Evolutionary conservation across 192 early-diverging fungal genomes (phyloP).

Genomic region (Paraglomus brasilianum): DNA sequence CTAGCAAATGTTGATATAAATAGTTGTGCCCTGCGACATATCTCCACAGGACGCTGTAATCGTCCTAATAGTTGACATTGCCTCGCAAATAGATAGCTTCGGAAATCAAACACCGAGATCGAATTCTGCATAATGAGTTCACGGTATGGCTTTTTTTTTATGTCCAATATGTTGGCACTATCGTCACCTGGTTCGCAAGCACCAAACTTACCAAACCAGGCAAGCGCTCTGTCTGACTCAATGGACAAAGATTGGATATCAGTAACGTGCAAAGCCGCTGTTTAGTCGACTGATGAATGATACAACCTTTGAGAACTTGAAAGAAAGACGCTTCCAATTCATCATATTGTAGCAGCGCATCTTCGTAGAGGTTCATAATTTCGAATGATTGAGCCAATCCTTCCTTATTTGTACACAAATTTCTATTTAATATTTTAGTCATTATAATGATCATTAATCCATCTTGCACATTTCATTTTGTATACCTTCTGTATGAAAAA

Average conservation of each 20-base stretch:
- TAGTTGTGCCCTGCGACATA: constrained; percentile 66
- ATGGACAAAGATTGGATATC: constrained; percentile 17
- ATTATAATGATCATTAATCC: background rate
- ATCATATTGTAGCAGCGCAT: constrained; percentile 92
- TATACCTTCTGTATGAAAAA: constrained; percentile 91
- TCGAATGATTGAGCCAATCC: constrained; percentile 83
- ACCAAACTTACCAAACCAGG: constrained; percentile 95
- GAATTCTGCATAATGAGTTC: constrained; percentile 87
- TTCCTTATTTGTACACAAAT: constrained; percentile 52
- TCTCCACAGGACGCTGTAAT: constrained; percentile 62
- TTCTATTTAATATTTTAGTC: background rate
- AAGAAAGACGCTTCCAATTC: constrained; percentile 95
- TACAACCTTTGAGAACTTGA: constrained; percentile 75
- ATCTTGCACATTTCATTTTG: background rate
- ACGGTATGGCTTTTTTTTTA: constrained; percentile 78
- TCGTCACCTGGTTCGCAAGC: constrained; percentile 86
- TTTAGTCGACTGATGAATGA: constrained; percentile 18
- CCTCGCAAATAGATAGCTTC: constrained; percentile 92
- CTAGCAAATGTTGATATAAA: constrained; percentile 74
- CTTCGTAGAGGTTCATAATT: constrained; percentile 82
- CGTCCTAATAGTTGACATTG: constrained; percentile 79
- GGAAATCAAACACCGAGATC: constrained; percentile 94
- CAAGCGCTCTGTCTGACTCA: constrained; percentile 66
- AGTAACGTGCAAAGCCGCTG: too few relatives aligned
- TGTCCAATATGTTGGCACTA: constrained; percentile 74